Base-by-base conservation (phyloP, 2,329 filamentous ascomycete species). In the Thielaviopsis ethacetica region DNA sequence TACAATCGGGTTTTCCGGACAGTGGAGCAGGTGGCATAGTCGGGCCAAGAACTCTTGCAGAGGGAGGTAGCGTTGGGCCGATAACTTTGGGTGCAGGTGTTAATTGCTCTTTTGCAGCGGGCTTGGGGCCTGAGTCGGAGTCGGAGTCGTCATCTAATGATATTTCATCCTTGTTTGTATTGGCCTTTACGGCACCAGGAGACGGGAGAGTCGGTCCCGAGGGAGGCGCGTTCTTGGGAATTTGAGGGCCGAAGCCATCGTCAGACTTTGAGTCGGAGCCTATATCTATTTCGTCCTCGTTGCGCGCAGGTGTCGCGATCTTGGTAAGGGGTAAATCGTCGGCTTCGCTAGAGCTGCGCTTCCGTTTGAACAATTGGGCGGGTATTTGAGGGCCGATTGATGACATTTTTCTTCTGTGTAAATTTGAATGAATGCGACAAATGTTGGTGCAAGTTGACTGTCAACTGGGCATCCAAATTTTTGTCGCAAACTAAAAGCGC, bases 371-470 rank as follows among this genome's bases (percentile, higher is more conserved):
- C 50, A 85, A 76, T 62, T 86, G 81, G 4, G 85, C 77, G 13
- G 87, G 86, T 24, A 90, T 70, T 62, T 83, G 75, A 15, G 87
- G 86, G 5, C 86, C 85, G 66, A 88, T 83, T 38, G 80, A 82
- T 56, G 83, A 73, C 84, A 88, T 88, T 24, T 47, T 65, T 73
- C 73, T 38, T 53, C 12, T 10, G n/a, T 5, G 26, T 27, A 27
- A 4, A 4, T 27, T 27, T 27, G 26, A 27, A 27, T 27, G n/a
- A n/a, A n/a, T n/a, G n/a, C n/a, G n/a, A n/a, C n/a, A n/a, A n/a
- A n/a, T n/a, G n/a, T n/a, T n/a, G n/a, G n/a, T n/a, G n/a, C n/a
- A n/a, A n/a, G n/a, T n/a, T n/a, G n/a, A n/a, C n/a, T n/a, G 44
- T 26, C 30, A 12, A 55, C 12, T 19, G 44, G n/a, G 19, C 27